Evolutionary conservation across 805 yeast genomes (phyloP).

Genomic region (Vanderwaltozyma verrucispora): DNA sequence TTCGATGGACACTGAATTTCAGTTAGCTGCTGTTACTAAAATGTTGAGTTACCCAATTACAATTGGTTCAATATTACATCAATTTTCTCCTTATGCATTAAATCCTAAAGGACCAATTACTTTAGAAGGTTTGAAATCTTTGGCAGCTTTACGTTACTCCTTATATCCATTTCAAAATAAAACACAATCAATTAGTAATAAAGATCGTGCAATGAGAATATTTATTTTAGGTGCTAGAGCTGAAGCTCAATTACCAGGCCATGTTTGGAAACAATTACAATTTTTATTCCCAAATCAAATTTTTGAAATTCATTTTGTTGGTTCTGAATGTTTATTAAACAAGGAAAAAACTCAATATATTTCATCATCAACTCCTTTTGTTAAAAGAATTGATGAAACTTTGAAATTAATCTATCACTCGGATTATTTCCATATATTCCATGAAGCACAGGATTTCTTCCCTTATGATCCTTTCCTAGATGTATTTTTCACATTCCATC

Average conservation of each 20-base stretch:
- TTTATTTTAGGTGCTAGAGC: slow-evolving; percentile 88
- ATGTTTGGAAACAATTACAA: slow-evolving; percentile 90
- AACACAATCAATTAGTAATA: slow-evolving; percentile 38
- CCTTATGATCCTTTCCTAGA: slow-evolving; percentile 97
- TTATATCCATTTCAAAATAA: slow-evolving; percentile 48
- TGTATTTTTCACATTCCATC: slow-evolving; percentile 88
- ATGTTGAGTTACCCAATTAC: slow-evolving; percentile 90
- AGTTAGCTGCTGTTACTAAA: slow-evolving; percentile 89
- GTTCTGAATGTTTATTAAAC: slow-evolving; percentile 84
- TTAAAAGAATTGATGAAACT: slow-evolving; percentile 62
- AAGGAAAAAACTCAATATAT: slow-evolving; percentile 53
- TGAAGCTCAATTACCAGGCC: slow-evolving; percentile 88
- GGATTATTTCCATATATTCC: slow-evolving; percentile 81
- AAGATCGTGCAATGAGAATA: slow-evolving; percentile 81
- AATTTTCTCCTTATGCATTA: slow-evolving; percentile 72
- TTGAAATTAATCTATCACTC: slow-evolving; percentile 76
- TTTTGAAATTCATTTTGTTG: slow-evolving; percentile 84
- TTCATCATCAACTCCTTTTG: slow-evolving; percentile 52
- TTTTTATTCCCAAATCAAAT: slow-evolving; percentile 73
- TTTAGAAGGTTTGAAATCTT: slow-evolving; percentile 84
- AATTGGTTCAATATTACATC: slow-evolving; percentile 72
- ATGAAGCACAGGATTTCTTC: slow-evolving; percentile 88
- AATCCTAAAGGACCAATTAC: slow-evolving; percentile 82
- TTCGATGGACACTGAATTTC: slow-evolving; percentile 96
- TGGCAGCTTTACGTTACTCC: slow-evolving; percentile 87